Base-by-base conservation (phyloP, 2,329 filamentous ascomycete species). In the Dothistroma pini region DNA sequence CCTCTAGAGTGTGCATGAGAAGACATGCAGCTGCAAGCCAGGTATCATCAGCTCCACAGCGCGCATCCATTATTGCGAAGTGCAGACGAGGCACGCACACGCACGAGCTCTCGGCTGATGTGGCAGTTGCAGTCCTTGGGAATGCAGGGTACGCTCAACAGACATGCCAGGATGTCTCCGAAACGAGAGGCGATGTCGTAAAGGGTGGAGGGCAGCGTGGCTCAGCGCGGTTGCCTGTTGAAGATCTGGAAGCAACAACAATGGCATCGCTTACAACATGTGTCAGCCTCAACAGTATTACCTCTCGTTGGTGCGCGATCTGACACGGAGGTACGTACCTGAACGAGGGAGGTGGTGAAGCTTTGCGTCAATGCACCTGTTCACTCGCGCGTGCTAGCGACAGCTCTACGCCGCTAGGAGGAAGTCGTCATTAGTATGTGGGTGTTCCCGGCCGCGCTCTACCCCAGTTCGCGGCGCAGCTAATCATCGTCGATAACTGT, bases 371-470 rank as follows among this genome's bases (percentile, higher is more conserved):
- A 57, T 56, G 60, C 63, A 58, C 52, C 57, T 57, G 63, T 64
- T 63, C 63, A 29, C 51, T 51, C 44, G 38, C 12, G 25, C 22
- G 57, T 59, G 51, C 57, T 48, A 34, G 48, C 50, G 41, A 59
- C 48, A 38, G 29, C 59, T 56, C 49, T 60, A 60, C 22, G 21
- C 32, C 44, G 62, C 62, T 62, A 64, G 63, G 41, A 51, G 22
- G 58, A 63, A 68, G 63, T 66, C 68, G 68, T 70, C 66, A 70
- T 70, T 68, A 66, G 62, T 62, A 60, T 49, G 47, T 59, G 52
- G 58, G 12, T 61, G 58, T 56, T 64, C 58, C 58, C 61, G 60
- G 57, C 56, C 49, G 52, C 47, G 16, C 21, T n/a, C 56, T 64
- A 66, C 65, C 65, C 65, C 65, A 66, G 63, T 55, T 57, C 41